Base-by-base conservation (phyloP, 345 rosid genomes). In the Ailanthus altissimus region DNA sequence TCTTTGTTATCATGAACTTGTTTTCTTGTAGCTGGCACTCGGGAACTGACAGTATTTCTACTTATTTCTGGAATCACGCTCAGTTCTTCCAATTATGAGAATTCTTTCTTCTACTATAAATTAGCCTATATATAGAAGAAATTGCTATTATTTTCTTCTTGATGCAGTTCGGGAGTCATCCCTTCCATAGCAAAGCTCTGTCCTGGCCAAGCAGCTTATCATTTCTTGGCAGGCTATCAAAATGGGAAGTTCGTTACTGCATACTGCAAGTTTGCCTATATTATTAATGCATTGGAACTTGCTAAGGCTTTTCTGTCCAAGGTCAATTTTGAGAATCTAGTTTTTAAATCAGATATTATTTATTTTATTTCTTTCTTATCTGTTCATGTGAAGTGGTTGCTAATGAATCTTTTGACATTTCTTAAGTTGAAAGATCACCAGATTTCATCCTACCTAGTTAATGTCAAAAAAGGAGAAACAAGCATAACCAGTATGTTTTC, bases 161-260 rank as follows among this genome's bases (percentile, higher is more conserved):
- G 26, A 67, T 60, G 75, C 75, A 81, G 84, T 73, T 81, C 83
- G 53, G 83, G 87, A 47, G 59, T 32, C 61, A 74, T 78, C 63
- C 87, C 87, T 50, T 76, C 77, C n/a, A 18, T 79, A 63, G 78
- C 87, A 42, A 79, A 77, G 59, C 84, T 84, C 74, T 69, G 83
- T 51, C 83, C 81, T 36, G 84, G 82, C 60, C 83, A 79, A 79
- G 84, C 81, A 16, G 84, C 83, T 18, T 81, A 84, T 69, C 87
- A 84, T 62, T 81, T 78, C 75, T 47, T 84, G 79, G 87, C 87
- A 21, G 84, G 84, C 64, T 70, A 79, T 42, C 79, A 79, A 38
- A 77, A 79, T 69, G 83, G 83, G 71, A 78, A 81, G 69, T 81
- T 84, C 18, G 58, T 74, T 54, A 81, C 84, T 73, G 81, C 79